A percentile compares a stretch with the other conserved stretches of the same genome.
Evolutionary conservation across 352 stramenopile species (phyloP).

Genomic region (Peronospora farinosa): DNA sequence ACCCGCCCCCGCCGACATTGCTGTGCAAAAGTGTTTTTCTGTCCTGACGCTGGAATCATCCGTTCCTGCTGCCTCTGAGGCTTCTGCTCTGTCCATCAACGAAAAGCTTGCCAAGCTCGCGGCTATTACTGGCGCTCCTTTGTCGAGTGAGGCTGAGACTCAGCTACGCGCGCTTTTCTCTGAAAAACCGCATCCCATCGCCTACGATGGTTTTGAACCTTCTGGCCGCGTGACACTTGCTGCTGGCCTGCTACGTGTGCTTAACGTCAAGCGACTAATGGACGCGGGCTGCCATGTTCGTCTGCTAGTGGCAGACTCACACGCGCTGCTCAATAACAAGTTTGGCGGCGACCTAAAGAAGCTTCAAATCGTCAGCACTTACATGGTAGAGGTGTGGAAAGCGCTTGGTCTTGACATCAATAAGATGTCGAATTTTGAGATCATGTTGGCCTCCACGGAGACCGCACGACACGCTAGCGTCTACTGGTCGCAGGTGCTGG

Average conservation of each 20-base stretch:
- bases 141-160: slow-evolving; percentile 42
- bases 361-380: slow-evolving; percentile 89
- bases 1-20: slow-evolving; percentile 28
- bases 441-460: slow-evolving; percentile 96
- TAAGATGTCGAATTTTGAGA: slow-evolving; percentile 90
- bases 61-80: slow-evolving; percentile 17
- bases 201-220: slow-evolving; percentile 98
- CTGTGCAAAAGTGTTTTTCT: slow-evolving; percentile 48
- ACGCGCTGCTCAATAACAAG: slow-evolving; percentile 99
- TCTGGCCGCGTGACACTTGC: slow-evolving; percentile 98
- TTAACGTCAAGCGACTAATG: slow-evolving; percentile 93
- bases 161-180: slow-evolving; percentile 79
- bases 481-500: slow-evolving; percentile 92
- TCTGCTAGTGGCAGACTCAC: slow-evolving; percentile 98
- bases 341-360: slow-evolving; percentile 97
- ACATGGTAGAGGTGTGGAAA: slow-evolving; percentile 99
- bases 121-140: slow-evolving; percentile 41
- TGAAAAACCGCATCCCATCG: slow-evolving; percentile 78
- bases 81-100: slow-evolving; percentile 42
- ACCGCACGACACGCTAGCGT: slow-evolving; percentile 80
- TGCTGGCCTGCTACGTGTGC: slow-evolving; percentile 88
- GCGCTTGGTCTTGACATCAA: slow-evolving; percentile 93
- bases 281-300: slow-evolving; percentile 91
- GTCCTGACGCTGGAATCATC: slow-evolving; percentile 35
- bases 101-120: slow-evolving; percentile 59